Conservation (phyloP, 1,284 basidiomycete species). For the Polyporus tsugae region DNA sequence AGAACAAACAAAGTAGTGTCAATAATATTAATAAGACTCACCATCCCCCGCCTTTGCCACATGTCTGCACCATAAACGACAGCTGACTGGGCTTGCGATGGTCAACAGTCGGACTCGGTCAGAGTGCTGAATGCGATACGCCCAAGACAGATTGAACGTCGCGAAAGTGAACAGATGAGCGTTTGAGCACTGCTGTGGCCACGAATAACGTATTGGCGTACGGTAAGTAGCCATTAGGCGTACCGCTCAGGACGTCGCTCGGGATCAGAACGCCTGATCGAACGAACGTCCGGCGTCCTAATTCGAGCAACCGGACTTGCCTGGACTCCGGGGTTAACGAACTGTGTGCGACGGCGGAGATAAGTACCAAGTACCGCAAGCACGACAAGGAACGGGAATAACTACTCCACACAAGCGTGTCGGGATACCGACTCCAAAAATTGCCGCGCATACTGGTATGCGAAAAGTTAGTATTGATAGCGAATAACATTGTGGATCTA, state of each 20-base stretch:
- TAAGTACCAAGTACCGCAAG: slow-evolving; percentile 4
- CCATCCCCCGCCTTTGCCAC: neutral
- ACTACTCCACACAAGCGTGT: neutral
- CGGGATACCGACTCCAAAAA: neutral
- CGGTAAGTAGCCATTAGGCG: slow-evolving; percentile 23
- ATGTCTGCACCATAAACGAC: neutral
- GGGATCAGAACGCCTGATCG: slow-evolving; percentile 28
- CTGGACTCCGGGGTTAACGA: neutral
- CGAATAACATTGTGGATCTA: neutral
- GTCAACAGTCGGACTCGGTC: neutral
- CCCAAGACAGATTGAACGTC: neutral
- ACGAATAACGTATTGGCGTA: neutral
- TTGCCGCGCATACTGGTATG: neutral
- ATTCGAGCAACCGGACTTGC: neutral
- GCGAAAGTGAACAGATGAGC: neutral
- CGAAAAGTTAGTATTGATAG: neutral
- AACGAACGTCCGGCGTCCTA: slow-evolving; percentile 9
- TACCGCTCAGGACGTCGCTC: neutral
- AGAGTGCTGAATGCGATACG: neutral
- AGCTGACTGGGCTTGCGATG: neutral
- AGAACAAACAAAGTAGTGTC: neutral
- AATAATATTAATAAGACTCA: neutral
- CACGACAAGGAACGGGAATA: neutral
- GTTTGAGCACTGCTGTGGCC: neutral
- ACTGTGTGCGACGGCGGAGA: slow-evolving; percentile 10